phyloP scores from a whole-genome alignment of 495 filamentous ascomycete species.

The Penicillium argentinense region DNA sequence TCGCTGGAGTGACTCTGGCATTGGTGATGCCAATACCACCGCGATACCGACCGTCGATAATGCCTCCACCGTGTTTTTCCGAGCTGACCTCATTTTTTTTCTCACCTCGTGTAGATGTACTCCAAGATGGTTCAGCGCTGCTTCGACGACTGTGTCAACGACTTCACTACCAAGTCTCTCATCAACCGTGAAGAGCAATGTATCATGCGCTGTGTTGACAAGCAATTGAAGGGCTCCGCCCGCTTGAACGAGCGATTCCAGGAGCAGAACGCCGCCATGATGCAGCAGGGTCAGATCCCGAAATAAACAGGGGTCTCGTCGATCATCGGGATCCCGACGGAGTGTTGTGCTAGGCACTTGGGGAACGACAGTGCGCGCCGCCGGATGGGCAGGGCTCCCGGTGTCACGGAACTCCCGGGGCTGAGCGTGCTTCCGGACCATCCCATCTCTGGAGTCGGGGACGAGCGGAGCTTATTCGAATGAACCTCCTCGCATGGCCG shows the following conservation, averaged over 20 bases:
- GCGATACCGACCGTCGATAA: neutral
- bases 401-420: neutral
- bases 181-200: constrained; percentile 83
- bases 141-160: constrained; percentile 95
- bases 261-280: constrained; percentile 89
- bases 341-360: neutral
- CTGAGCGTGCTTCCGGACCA: neutral
- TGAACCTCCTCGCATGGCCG: neutral
- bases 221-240: constrained; percentile 85
- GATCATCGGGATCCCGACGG: neutral
- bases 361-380: neutral
- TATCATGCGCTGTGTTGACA: constrained; percentile 90
- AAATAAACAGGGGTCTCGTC: constrained; percentile 30
- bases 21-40: neutral
- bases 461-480: neutral
- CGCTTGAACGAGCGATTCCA: constrained; percentile 88
- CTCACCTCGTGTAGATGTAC: constrained; percentile 69
- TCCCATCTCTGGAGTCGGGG: constrained; percentile 1
- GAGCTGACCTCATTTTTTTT: neutral
- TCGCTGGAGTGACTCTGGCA: neutral
- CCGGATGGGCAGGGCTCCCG: neutral
- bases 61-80: neutral
- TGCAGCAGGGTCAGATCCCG: constrained; percentile 61
- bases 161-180: constrained; percentile 97
- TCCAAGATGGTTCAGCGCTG: constrained; percentile 92